phyloP scores from a whole-genome alignment of 768 basidiomycete species.

The Suillus tomentosus region DNA sequence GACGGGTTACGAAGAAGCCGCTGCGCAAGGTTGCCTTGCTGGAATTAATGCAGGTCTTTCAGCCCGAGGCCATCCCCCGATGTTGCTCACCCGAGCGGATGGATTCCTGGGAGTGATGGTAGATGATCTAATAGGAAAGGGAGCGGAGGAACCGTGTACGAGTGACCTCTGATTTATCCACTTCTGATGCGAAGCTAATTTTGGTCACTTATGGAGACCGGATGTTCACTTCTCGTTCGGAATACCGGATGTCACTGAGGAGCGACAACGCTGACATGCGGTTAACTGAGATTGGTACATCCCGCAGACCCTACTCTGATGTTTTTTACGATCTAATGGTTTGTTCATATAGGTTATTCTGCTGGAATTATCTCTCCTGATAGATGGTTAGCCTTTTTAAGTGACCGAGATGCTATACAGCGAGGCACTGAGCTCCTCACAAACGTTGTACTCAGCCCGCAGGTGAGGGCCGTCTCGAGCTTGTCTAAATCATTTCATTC shows the following conservation, averaged over 20 bases:
- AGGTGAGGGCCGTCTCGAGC: constrained; percentile 30
- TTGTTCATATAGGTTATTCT: constrained; percentile 33
- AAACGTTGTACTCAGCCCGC: constrained; percentile 40
- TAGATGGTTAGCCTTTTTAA: constrained; percentile 44
- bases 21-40: constrained; percentile 85
- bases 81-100: constrained; percentile 80
- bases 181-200: background rate
- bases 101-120: constrained; percentile 90
- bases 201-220: constrained; percentile 55
- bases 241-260: constrained; percentile 86
- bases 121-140: constrained; percentile 86
- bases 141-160: constrained; percentile 89
- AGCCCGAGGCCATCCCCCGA: constrained; percentile 53
- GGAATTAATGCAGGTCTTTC: constrained; percentile 86
- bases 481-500: constrained; percentile 3
- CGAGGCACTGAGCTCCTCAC: constrained; percentile 38
- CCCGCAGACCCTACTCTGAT: background rate
- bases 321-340: background rate
- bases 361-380: constrained; percentile 44
- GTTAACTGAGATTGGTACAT: constrained; percentile 71
- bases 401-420: constrained; percentile 36
- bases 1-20: constrained; percentile 94
- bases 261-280: constrained; percentile 89
- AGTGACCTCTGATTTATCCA: constrained; percentile 14
- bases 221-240: constrained; percentile 91